Conservation (phyloP, 192 early-diverging fungal species). For the Lobosporangium transversale region DNA sequence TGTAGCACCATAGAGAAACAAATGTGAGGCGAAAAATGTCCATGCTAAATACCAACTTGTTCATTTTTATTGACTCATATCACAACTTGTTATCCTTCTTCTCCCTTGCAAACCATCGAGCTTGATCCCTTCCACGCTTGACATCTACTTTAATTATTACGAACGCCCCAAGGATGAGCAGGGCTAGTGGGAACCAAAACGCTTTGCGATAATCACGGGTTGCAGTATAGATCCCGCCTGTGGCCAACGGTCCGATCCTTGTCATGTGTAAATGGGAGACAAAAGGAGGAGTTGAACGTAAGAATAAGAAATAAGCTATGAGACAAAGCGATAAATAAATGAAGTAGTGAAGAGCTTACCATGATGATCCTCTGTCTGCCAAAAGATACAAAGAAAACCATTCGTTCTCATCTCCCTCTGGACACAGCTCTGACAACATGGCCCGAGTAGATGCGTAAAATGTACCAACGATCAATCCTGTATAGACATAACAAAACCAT, state of each 20-base stretch:
- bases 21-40: too few species aligned
- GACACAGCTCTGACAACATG: slow-evolving; percentile 68
- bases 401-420: slow-evolving; percentile 70
- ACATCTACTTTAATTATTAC: slow-evolving; percentile 55
- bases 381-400: slow-evolving; percentile 72
- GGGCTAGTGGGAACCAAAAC: slow-evolving; percentile 57
- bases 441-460: slow-evolving; percentile 58
- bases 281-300: neutral
- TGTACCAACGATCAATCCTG: slow-evolving; percentile 65
- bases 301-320: slow-evolving; percentile 5
- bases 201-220: slow-evolving; percentile 57
- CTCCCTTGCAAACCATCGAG: slow-evolving; percentile 27
- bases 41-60: too few species aligned
- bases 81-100: slow-evolving; percentile 42
- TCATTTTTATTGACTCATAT: too few species aligned
- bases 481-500: slow-evolving; percentile 27
- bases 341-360: slow-evolving; percentile 20
- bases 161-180: slow-evolving; percentile 54
- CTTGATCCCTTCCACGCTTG: slow-evolving; percentile 62
- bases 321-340: slow-evolving; percentile 3
- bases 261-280: too few species aligned
- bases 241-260: slow-evolving; percentile 62
- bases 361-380: slow-evolving; percentile 70
- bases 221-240: slow-evolving; percentile 43
- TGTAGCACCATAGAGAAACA: too few species aligned